These are phyloP conservation scores for Ulota crispa DNA, from an alignment of 225 moss, liverwort and hornwort genomes.

Conservation along the genomic window DNA sequence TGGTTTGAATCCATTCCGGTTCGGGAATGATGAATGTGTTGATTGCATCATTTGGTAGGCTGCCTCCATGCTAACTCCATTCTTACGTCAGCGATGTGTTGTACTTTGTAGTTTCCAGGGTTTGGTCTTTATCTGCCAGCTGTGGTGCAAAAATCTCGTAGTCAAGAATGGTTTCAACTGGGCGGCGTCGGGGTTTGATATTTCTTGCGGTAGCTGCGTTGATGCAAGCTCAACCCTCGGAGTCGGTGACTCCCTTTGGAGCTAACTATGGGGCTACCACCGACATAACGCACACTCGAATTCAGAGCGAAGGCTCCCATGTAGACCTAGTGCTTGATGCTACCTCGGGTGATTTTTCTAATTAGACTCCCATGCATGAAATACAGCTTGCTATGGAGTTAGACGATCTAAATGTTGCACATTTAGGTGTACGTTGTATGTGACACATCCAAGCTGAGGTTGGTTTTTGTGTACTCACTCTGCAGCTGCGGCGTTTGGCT, in stretches of 20 bases:
- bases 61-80: neutral
- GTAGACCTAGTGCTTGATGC: conserved; percentile 50
- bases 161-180: conserved; percentile 25
- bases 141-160: neutral
- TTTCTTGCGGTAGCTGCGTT: conserved; percentile 18
- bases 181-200: neutral
- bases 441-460: too few relatives aligned
- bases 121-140: neutral
- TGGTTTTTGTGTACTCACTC: neutral
- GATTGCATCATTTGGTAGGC: neutral
- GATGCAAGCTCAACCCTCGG: conserved; percentile 1
- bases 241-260: conserved; percentile 25
- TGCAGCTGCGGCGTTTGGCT: conserved; percentile 74
- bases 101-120: conserved; percentile 16
- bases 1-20: neutral
- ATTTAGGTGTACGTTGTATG: neutral
- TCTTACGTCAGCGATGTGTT: neutral
- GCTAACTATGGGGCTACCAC: conserved; percentile 42
- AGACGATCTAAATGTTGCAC: neutral
- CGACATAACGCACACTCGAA: conserved; percentile 35
- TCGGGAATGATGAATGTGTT: neutral
- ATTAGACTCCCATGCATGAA: neutral
- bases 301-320: conserved; percentile 26
- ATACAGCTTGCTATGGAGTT: neutral
- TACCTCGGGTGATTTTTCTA: conserved; percentile 26